A percentile compares a stretch with the other conserved stretches of the same genome.
These are phyloP conservation scores for Penicillium paxilli DNA, from an alignment of 495 filamentous ascomycete genomes.

Conservation along the genomic window DNA sequence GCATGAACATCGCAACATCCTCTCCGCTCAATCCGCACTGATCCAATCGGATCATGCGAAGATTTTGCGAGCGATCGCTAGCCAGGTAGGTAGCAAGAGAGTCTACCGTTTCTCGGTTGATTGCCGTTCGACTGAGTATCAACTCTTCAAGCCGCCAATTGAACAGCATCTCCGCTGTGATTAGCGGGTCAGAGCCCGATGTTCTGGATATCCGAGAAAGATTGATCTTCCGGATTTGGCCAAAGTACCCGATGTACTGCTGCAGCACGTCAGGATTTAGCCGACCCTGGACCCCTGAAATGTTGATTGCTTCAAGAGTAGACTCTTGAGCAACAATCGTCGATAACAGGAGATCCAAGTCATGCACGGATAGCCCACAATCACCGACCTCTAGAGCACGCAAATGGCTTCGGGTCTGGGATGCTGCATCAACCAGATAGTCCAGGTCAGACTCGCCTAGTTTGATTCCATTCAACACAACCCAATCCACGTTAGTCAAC, in stretches of 20 bases:
- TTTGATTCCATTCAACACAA: slow-evolving; percentile 78
- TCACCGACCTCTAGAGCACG: slow-evolving; percentile 80
- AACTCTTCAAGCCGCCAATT: slow-evolving; percentile 78
- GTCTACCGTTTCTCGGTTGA: slow-evolving; percentile 56
- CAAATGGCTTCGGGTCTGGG: slow-evolving; percentile 63
- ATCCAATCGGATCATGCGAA: slow-evolving; percentile 71
- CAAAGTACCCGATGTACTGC: slow-evolving; percentile 63
- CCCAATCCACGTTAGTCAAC: slow-evolving; percentile 76
- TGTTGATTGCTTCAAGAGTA: slow-evolving; percentile 73
- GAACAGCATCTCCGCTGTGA: slow-evolving; percentile 65
- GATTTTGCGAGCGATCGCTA: slow-evolving; percentile 59
- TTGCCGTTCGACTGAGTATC: slow-evolving; percentile 61
- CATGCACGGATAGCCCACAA: slow-evolving; percentile 65
- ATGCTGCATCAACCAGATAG: slow-evolving; percentile 66
- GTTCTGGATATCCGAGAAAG: slow-evolving; percentile 67
- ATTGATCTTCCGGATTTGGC: slow-evolving; percentile 70
- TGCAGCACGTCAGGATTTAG: slow-evolving; percentile 64
- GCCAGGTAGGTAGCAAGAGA: slow-evolving; percentile 65
- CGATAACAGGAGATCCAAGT: slow-evolving; percentile 45
- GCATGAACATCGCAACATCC: slow-evolving; percentile 75
- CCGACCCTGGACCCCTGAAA: slow-evolving; percentile 74
- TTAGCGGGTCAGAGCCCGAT: slow-evolving; percentile 61
- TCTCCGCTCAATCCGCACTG: slow-evolving; percentile 78
- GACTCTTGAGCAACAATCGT: slow-evolving; percentile 58
- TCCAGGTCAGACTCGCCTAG: slow-evolving; percentile 81